Evolutionary conservation across 805 yeast genomes (phyloP), one percentile per base, ranked within the genome.

Genomic region (Danielozyma ontarioensis): DNA sequence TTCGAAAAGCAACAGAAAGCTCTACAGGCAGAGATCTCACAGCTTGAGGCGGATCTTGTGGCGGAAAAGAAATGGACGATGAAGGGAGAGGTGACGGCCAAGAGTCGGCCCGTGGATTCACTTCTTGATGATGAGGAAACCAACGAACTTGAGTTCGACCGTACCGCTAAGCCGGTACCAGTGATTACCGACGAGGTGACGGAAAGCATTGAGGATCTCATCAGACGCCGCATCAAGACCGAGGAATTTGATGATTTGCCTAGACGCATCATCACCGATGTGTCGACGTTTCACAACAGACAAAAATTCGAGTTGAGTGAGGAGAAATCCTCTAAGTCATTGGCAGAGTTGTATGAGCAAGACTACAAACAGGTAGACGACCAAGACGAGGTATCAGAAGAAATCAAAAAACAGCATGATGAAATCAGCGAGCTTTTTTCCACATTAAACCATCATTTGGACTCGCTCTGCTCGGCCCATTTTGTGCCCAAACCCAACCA

Each of bases 111-210:
- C 5, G 67, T 69, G 28, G 96, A 93, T 62, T 81, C 97, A 1
- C 66, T 93, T 25, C 58, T 93, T 36, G 81, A 80, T 27, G 95
- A 84, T 48, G 51, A 59, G 3, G 69, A 59, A 34, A 46, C 60
- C 4, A 49, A 53, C 13, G 87, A 74, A 27, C 64, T 90, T 34
- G 94, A 88, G 45, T 93, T 90, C 51, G 98, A 90, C 48, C 75
- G 97, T 50, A 85, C 88, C 5, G 79, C 96, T 6, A 90, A 90
- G 50, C 96, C 98, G 0, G 97, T 88, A 4, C 98, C 98, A 0
- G 88, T 89, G 5, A 85, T 89, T 35, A 93, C 98, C 1, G 78
- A 78, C 46, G 96, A 89, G 43, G 74, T 83, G 8, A 87, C 97
- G 0, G 94, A 85, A 46, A 66, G 83, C 1, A 60, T 90, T 15